Conservation (phyloP, 768 basidiomycete genomes). For the Leccinum variicolor region DNA sequence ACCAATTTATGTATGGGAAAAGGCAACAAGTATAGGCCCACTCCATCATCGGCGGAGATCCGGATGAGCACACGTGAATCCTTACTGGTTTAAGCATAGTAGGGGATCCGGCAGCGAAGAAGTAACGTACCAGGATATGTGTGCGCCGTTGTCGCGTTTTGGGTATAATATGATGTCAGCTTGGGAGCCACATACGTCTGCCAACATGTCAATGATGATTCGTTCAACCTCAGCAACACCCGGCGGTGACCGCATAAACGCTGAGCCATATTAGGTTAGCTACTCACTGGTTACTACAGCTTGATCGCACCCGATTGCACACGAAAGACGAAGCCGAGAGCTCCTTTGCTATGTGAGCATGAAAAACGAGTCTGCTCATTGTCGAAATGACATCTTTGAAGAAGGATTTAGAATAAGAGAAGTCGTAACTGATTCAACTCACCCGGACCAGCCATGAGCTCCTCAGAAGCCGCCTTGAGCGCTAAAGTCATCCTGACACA, state of each 20-base stretch:
- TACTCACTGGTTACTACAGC: constrained; percentile 36
- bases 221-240: constrained; percentile 41
- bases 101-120: constrained; percentile 2
- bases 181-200: constrained; percentile 38
- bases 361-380: constrained; percentile 41
- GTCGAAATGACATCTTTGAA: constrained; percentile 7
- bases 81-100: constrained; percentile 18
- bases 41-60: constrained; percentile 50
- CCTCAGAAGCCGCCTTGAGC: constrained; percentile 37
- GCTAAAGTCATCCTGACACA: constrained; percentile 43
- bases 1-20: constrained; percentile 54
- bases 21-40: constrained; percentile 53
- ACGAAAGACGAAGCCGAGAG: constrained; percentile 44
- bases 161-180: constrained; percentile 18
- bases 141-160: constrained; percentile 5
- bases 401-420: constrained; percentile 3
- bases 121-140: constrained; percentile 10
- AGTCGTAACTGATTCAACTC: constrained; percentile 7
- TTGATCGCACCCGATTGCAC: constrained; percentile 44
- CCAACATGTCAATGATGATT: constrained; percentile 56
- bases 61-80: constrained; percentile 33
- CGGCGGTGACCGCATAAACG: constrained; percentile 6
- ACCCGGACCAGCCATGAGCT: constrained; percentile 35
- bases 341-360: constrained; percentile 49
- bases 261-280: neutral